Percentiles rank a stretch among this genome's conserved stretches.
Evolutionary conservation across 768 basidiomycete genomes (phyloP).

Genomic region (Kwoniella mangroviensis): DNA sequence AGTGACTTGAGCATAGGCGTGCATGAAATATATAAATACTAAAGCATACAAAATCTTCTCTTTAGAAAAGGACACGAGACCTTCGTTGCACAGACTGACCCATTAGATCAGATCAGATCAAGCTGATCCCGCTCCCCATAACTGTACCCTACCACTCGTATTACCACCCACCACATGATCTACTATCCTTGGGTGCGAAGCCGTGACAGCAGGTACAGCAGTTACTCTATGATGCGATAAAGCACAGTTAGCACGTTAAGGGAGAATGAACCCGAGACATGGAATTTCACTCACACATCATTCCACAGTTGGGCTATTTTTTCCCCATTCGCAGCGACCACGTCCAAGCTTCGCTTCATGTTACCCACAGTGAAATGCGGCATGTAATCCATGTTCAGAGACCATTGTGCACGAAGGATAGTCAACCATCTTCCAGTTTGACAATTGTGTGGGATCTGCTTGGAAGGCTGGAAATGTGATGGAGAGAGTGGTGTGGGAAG

Average conservation of each 20-base stretch:
- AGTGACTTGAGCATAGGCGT: background rate
- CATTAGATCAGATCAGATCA: background rate
- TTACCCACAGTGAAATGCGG: constrained; percentile 59
- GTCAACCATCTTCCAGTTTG: constrained; percentile 60
- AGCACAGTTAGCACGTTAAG: background rate
- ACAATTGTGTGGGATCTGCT: constrained; percentile 57
- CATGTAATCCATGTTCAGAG: constrained; percentile 50
- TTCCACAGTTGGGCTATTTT: constrained; percentile 47
- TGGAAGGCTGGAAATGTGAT: constrained; percentile 39
- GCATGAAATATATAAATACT: background rate
- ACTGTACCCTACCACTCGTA: constrained; percentile 56
- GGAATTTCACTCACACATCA: constrained; percentile 41
- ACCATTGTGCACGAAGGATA: constrained; percentile 61
- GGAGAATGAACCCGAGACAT: too few relatives aligned
- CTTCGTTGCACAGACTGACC: background rate
- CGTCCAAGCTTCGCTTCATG: constrained; percentile 58
- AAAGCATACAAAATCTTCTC: background rate
- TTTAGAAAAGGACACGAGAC: too few relatives aligned
- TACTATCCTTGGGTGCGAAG: constrained; percentile 55
- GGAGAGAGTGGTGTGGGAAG: constrained; percentile 31
- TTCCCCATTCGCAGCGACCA: constrained; percentile 55
- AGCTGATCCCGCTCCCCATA: constrained; percentile 39
- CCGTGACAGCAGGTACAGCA: constrained; percentile 59
- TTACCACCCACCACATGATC: constrained; percentile 58
- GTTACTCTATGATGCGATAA: constrained; percentile 44